Conservation (phyloP, 306 rosid genomes). For the Mucuna pruriens region DNA sequence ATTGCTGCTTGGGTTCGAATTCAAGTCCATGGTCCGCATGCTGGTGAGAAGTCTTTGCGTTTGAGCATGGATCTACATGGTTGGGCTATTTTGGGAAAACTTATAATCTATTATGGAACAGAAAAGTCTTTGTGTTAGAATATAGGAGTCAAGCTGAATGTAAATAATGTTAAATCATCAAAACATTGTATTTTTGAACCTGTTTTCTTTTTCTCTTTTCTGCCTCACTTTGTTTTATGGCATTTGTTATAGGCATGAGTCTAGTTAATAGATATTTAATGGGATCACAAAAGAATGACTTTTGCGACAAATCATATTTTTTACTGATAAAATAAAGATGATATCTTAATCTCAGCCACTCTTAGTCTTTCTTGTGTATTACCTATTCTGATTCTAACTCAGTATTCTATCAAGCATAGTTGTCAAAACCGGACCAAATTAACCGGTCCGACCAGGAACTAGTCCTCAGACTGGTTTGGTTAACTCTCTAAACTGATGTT, state of each 20-base stretch:
- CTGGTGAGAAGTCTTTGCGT: not conserved
- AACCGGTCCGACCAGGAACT: not conserved
- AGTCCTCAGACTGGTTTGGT: not conserved
- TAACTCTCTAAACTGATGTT: not conserved
- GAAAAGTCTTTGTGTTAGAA: not conserved
- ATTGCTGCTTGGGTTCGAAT: not conserved
- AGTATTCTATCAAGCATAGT: not conserved
- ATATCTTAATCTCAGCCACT: not conserved
- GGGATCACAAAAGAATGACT: not conserved
- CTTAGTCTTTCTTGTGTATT: not conserved
- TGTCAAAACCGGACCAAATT: not conserved
- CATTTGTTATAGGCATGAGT: not conserved
- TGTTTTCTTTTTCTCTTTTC: not conserved
- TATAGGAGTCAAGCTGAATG: not conserved
- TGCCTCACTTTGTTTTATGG: not conserved
- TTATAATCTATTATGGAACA: constrained; percentile 8
- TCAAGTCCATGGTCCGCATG: not conserved
- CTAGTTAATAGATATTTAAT: not conserved
- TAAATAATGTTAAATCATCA: constrained; percentile 5
- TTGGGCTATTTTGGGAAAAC: constrained; percentile 9
- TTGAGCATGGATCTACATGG: not conserved
- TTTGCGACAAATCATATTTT: not conserved
- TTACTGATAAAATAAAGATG: not conserved
- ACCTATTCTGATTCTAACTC: not conserved
- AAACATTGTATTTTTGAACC: not conserved